Percentiles rank a stretch among this genome's conserved stretches.
Conservation (phyloP, 352 stramenopile species). For the Globisporangium parvum region DNA sequence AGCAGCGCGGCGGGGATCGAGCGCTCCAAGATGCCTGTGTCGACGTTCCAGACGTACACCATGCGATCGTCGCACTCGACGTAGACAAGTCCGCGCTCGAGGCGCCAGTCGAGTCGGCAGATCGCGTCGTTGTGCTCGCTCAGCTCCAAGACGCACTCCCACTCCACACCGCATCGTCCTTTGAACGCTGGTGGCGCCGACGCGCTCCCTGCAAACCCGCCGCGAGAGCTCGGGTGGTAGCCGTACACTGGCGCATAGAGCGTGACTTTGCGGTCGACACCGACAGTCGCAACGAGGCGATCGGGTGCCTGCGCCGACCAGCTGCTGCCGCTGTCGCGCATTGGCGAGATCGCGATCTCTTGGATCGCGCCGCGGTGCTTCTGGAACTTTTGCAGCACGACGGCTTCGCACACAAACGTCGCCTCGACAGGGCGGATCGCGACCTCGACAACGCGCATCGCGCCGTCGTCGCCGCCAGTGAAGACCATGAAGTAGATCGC, state of each 20-base stretch:
- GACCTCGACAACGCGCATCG: constrained; percentile 52
- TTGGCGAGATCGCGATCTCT: constrained; percentile 55
- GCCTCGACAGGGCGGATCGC: constrained; percentile 22
- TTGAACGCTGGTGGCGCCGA: background rate
- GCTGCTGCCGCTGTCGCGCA: constrained; percentile 10
- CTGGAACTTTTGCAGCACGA: constrained; percentile 42
- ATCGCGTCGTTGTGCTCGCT: constrained; percentile 58
- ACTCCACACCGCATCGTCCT: constrained; percentile 28
- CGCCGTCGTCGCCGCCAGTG: constrained; percentile 53
- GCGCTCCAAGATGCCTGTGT: constrained; percentile 74
- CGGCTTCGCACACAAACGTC: constrained; percentile 36
- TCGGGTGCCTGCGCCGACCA: constrained; percentile 33
- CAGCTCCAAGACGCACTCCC: constrained; percentile 57
- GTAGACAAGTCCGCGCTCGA: constrained; percentile 48
- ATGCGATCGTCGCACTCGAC: constrained; percentile 72
- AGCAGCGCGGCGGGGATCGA: constrained; percentile 47
- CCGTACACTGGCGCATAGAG: constrained; percentile 56
- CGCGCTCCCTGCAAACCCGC: no score
- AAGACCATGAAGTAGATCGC: constrained; percentile 64
- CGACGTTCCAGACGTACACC: constrained; percentile 74
- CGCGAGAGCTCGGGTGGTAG: constrained; percentile 21
- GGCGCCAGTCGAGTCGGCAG: constrained; percentile 45
- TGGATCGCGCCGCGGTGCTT: constrained; percentile 58
- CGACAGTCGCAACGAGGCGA: constrained; percentile 54
- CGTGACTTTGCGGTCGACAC: constrained; percentile 48